These are phyloP conservation scores for Canavalia gladiata DNA, from an alignment of 306 rosid species.

Conservation along the genomic window DNA sequence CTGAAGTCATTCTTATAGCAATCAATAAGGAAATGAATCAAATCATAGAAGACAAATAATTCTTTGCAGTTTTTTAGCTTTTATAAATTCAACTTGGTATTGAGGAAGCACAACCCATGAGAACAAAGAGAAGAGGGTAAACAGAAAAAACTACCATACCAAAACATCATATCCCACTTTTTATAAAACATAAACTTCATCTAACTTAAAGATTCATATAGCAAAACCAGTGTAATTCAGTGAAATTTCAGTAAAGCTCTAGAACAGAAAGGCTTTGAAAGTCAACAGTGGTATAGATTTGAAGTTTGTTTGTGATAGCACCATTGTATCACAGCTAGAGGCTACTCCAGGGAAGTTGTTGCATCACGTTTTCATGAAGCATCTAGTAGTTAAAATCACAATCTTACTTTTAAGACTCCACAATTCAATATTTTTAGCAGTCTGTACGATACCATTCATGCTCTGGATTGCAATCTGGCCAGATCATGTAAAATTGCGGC, in stretches of 20 bases:
- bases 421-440: too few species aligned
- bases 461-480: too few species aligned
- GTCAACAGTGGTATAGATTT: neutral
- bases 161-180: slow-evolving; percentile 10
- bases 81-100: slow-evolving; percentile 26
- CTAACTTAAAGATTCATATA: slow-evolving; percentile 3
- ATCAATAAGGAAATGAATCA: slow-evolving; percentile 11
- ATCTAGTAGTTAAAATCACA: neutral
- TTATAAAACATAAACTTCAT: slow-evolving; percentile 6
- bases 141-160: slow-evolving; percentile 16
- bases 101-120: slow-evolving; percentile 10
- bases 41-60: slow-evolving; percentile 4
- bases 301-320: neutral
- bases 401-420: too few species aligned
- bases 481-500: too few species aligned
- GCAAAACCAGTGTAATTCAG: neutral
- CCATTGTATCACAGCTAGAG: neutral
- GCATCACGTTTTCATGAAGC: neutral
- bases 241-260: neutral
- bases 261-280: slow-evolving; percentile 9
- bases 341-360: neutral
- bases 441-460: too few species aligned
- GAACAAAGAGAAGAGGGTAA: slow-evolving; percentile 11
- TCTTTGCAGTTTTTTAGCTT: neutral
- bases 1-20: slow-evolving; percentile 6